These are phyloP conservation scores for Peronospora tabacina DNA, from an alignment of 352 stramenopile species.

Conservation along the genomic window DNA sequence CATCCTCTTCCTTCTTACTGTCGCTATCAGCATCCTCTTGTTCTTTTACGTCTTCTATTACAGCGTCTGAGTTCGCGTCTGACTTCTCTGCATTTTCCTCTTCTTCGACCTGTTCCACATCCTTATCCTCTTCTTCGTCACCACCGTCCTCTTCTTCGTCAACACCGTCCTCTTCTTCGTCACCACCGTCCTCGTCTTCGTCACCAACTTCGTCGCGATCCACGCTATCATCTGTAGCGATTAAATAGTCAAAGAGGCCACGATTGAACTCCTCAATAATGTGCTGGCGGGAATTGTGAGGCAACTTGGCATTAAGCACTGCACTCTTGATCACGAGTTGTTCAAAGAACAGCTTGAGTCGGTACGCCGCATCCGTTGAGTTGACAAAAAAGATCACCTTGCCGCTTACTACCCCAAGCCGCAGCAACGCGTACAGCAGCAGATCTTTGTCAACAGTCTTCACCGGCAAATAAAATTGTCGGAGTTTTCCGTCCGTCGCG, in stretches of 20 bases:
- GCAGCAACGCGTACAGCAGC: constrained; percentile 97
- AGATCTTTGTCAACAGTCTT: constrained; percentile 91
- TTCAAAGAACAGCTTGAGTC: constrained; percentile 98
- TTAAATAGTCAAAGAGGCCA: constrained; percentile 98
- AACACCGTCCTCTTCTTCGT: constrained; percentile 51
- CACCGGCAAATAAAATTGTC: constrained; percentile 94
- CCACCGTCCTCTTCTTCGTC: constrained; percentile 62
- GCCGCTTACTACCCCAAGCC: constrained; percentile 94
- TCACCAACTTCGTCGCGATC: constrained; percentile 71
- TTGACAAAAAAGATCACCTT: constrained; percentile 99
- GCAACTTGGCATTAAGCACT: constrained; percentile 98
- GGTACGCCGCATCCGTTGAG: constrained; percentile 90
- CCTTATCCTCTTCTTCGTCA: constrained; percentile 52
- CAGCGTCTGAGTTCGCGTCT: constrained; percentile 23
- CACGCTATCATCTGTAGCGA: constrained; percentile 96
- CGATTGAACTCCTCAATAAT: constrained; percentile 93
- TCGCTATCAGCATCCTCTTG: constrained; percentile 33
- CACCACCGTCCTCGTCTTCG: constrained; percentile 60
- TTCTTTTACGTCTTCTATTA: neutral
- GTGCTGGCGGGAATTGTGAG: constrained; percentile 95
- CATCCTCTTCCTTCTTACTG: constrained; percentile 15
- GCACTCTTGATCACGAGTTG: constrained; percentile 97
- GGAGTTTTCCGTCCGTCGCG: constrained; percentile 83
- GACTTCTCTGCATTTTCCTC: constrained; percentile 41
- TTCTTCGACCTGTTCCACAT: constrained; percentile 37